Evolutionary conservation across 495 filamentous ascomycete species (phyloP).

Genomic region (Penicillium samsonianum): DNA sequence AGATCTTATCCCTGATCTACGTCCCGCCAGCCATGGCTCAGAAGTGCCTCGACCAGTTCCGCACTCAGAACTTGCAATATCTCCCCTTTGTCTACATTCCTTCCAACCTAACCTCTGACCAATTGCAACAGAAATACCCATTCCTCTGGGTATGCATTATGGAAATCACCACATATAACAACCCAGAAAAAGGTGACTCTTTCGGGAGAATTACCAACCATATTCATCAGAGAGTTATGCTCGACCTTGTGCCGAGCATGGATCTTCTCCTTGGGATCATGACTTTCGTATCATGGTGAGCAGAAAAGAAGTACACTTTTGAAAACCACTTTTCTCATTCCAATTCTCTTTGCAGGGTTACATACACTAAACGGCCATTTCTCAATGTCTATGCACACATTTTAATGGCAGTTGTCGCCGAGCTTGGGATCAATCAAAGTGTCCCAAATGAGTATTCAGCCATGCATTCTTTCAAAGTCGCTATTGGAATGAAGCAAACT

Average conservation of each 20-base stretch:
- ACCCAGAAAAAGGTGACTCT: conserved; percentile 36
- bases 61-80: conserved; percentile 39
- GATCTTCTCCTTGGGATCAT: conserved; percentile 60
- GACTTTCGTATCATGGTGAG: conserved; percentile 48
- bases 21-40: conserved; percentile 41
- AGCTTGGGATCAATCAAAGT: conserved; percentile 56
- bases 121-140: conserved; percentile 48
- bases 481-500: conserved; percentile 23
- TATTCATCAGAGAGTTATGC: conserved; percentile 48
- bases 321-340: neutral
- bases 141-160: conserved; percentile 59
- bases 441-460: conserved; percentile 28
- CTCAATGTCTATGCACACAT: conserved; percentile 50
- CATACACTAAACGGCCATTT: conserved; percentile 21
- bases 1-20: conserved; percentile 16
- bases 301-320: neutral
- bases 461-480: conserved; percentile 29
- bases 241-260: conserved; percentile 51
- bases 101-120: conserved; percentile 42
- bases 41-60: conserved; percentile 41
- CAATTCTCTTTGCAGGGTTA: conserved; percentile 18
- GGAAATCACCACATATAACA: conserved; percentile 37
- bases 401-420: conserved; percentile 52
- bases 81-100: conserved; percentile 52
- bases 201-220: conserved; percentile 41